Base-by-base conservation (phyloP, 805 yeast genomes). In the Candida maltosa region DNA sequence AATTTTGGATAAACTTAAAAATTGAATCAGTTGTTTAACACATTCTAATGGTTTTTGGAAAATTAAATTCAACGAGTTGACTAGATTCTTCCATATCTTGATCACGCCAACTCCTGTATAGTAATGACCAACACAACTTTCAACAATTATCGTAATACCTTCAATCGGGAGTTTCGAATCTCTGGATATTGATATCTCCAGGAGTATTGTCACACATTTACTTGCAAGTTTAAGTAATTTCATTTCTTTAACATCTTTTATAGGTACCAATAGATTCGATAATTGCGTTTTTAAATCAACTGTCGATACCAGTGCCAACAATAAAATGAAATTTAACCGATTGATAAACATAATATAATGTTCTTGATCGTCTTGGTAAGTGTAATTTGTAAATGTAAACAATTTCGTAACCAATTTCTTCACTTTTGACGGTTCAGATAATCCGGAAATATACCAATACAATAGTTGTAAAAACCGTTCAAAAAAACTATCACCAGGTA, bases 391-490 rank as follows among this genome's bases (percentile, higher is more conserved):
- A 2, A 72, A 62, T 0, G 63, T 58, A 23, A 65, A 50, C 23
- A 67, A 40, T 38, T 68, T 66, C 6, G 62, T 56, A 1, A 61
- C 48, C 17, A 68, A 44, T 31, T 58, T 51, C 33, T 48, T 62
- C 33, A 45, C 52, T 34, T 45, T 51, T 24, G 39, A 44, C 15
- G 35, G 37, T 15, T 37, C 29, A 2, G 52, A 47, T 17, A 64
- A 38, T 3, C 52, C 55, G 1, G 65, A 57, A 3, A 60, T 46
- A 43, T 52, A 63, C 19, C 39, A 48, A 43, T 65, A 65, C 10
- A 64, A 39, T n/a, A 67, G 45, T 10, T 52, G 52, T 55, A 65
- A 45, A 41, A 66, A 66, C 17, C 51, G 43, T 15, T 65, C 71
- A 38, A 68, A 66, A 29, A 60, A 55, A 2, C 62, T 37, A 8